These are phyloP conservation scores for Nicotiana obtusifolia DNA, from an alignment of 257 asterid genomes.

Conservation along the genomic window DNA sequence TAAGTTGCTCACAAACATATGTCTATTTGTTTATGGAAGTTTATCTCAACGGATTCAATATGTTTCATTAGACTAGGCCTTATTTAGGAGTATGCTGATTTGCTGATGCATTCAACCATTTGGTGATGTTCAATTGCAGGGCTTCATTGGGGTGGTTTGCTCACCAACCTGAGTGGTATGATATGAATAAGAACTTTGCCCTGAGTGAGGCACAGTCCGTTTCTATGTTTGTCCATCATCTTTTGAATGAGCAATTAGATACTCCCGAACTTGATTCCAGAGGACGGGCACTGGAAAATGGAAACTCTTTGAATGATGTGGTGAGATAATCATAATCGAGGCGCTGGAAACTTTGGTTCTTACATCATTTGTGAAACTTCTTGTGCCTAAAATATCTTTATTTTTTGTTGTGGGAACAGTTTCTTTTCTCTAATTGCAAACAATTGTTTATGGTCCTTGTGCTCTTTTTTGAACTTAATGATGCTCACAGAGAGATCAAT, in stretches of 20 bases:
- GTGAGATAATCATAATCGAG: conserved; percentile 44
- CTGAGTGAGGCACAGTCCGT: conserved; percentile 91
- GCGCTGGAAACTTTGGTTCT: conserved; percentile 18
- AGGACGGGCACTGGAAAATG: conserved; percentile 53
- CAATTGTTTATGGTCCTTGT: conserved; percentile 16
- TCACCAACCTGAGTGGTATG: conserved; percentile 87
- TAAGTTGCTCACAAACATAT: neutral
- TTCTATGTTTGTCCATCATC: conserved; percentile 73
- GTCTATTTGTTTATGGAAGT: neutral
- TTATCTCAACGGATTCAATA: conserved; percentile 1
- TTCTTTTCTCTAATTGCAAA: neutral
- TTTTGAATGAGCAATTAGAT: conserved; percentile 59
- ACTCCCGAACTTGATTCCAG: conserved; percentile 50
- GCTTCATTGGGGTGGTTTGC: conserved; percentile 96
- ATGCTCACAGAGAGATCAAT: conserved; percentile 60
- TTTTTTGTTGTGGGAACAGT: conserved; percentile 10
- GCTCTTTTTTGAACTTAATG: neutral
- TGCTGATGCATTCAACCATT: neutral
- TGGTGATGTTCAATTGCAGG: conserved; percentile 36
- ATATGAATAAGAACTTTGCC: conserved; percentile 67
- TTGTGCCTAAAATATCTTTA: neutral
- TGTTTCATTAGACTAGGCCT: neutral
- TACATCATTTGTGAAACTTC: conserved; percentile 5
- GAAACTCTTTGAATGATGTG: conserved; percentile 52
- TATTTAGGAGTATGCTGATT: conserved; percentile 9